Conservation (phyloP, 2,329 filamentous ascomycete genomes). For the Epichloe glyceriae region DNA sequence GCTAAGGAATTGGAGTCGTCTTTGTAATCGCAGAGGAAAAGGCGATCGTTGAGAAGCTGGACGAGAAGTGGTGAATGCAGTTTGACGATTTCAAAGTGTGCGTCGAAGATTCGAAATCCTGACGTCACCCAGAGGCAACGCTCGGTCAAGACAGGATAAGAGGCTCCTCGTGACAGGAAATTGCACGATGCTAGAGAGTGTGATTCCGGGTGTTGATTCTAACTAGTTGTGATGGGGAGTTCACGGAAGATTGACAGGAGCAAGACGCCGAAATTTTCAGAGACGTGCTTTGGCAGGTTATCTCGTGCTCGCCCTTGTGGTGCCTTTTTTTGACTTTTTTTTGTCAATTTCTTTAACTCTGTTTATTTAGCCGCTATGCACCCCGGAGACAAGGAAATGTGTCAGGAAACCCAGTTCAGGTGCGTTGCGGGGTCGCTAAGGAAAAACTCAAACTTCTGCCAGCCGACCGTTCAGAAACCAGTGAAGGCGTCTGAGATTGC, state of each 20-base stretch:
- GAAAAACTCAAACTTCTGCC: slow-evolving; percentile 11
- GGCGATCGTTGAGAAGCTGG: slow-evolving; percentile 35
- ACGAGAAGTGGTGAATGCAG: slow-evolving; percentile 62
- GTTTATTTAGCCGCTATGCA: no score
- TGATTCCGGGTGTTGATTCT: not conserved
- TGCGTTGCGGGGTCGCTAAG: no score
- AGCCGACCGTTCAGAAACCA: slow-evolving; percentile 37
- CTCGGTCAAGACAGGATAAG: not conserved
- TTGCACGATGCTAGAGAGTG: not conserved
- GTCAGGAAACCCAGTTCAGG: no score
- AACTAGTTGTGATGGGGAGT: not conserved
- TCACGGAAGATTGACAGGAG: no score
- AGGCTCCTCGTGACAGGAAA: not conserved
- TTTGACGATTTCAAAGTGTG: slow-evolving; percentile 34
- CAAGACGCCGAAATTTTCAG: no score
- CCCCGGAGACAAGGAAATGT: no score
- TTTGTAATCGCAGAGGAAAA: slow-evolving; percentile 21
- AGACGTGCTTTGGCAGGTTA: not conserved
- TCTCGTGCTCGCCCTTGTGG: not conserved
- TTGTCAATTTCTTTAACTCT: no score
- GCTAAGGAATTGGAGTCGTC: slow-evolving; percentile 10
- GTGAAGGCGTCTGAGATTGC: slow-evolving; percentile 46
- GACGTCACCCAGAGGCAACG: not conserved
- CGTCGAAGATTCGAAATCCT: not conserved
- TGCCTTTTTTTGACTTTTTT: no score